Conservation (phyloP, 352 stramenopile species). For the Globisporangium perplexum region DNA sequence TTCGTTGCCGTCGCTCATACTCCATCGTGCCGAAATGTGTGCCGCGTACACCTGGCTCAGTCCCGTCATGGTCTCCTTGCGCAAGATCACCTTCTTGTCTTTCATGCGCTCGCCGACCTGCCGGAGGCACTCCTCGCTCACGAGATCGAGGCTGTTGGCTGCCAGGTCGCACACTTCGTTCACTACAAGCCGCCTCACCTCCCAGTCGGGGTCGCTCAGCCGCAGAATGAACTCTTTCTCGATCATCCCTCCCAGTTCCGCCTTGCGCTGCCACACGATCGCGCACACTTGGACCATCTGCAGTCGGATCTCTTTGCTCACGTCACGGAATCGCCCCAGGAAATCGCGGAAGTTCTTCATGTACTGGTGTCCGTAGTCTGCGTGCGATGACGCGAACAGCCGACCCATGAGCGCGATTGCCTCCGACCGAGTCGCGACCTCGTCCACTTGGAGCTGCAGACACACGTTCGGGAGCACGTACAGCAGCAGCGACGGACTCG, state of each 20-base stretch:
- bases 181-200: slow-evolving; percentile 71
- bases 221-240: slow-evolving; percentile 73
- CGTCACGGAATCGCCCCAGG: slow-evolving; percentile 77
- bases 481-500: slow-evolving; percentile 64
- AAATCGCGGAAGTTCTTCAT: slow-evolving; percentile 86
- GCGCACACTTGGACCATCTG: slow-evolving; percentile 76
- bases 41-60: slow-evolving; percentile 75
- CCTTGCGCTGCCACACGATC: slow-evolving; percentile 70
- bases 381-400: slow-evolving; percentile 70
- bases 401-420: slow-evolving; percentile 71
- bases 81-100: slow-evolving; percentile 73
- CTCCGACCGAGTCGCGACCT: slow-evolving; percentile 73
- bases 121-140: slow-evolving; percentile 62
- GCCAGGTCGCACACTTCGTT: slow-evolving; percentile 82
- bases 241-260: slow-evolving; percentile 43
- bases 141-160: slow-evolving; percentile 54
- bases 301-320: slow-evolving; percentile 82
- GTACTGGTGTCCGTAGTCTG: slow-evolving; percentile 69
- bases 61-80: slow-evolving; percentile 87
- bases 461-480: slow-evolving; percentile 86
- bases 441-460: slow-evolving; percentile 82
- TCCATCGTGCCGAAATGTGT: slow-evolving; percentile 63
- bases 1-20: slow-evolving; percentile 17
- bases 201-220: slow-evolving; percentile 76
- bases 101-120: slow-evolving; percentile 85